Percentiles rank a stretch among this genome's conserved stretches.
These are phyloP conservation scores for Exsudoporus floridanus DNA, from an alignment of 1,284 basidiomycete species.

Conservation along the genomic window DNA sequence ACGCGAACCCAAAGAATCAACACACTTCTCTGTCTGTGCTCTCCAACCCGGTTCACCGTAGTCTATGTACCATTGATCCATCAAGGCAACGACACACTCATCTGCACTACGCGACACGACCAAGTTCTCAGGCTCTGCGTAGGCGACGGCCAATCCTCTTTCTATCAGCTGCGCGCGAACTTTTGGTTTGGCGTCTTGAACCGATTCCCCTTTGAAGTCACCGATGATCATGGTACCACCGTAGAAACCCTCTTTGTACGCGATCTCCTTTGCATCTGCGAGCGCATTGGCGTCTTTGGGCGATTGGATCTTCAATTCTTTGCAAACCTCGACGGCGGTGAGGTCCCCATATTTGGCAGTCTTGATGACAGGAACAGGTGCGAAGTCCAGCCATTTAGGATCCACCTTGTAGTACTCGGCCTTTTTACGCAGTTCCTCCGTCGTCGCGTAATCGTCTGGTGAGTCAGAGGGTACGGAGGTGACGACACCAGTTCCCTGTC, in stretches of 20 bases:
- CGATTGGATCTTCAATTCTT: conserved; percentile 92
- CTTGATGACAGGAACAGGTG: conserved; percentile 85
- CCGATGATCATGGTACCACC: conserved; percentile 89
- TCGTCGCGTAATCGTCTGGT: conserved; percentile 93
- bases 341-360: conserved; percentile 93
- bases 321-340: conserved; percentile 85
- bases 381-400: conserved; percentile 82
- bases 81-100: conserved; percentile 96
- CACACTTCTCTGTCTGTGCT: conserved; percentile 79
- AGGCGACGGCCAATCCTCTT: conserved; percentile 78
- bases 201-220: conserved; percentile 83
- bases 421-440: conserved; percentile 95
- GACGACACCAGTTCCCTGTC: conserved; percentile 93
- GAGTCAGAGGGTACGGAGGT: conserved; percentile 98
- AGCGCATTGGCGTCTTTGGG: conserved; percentile 94
- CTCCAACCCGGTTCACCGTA: conserved; percentile 94
- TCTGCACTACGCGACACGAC: conserved; percentile 90
- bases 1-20: conserved; percentile 40
- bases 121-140: conserved; percentile 94
- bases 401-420: conserved; percentile 96
- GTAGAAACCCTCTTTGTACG: conserved; percentile 99
- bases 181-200: conserved; percentile 89
- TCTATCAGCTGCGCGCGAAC: conserved; percentile 86
- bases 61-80: conserved; percentile 99
- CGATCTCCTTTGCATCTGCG: conserved; percentile 95